phyloP scores from a whole-genome alignment of 257 asterid genomes.

The Lycium ferocissimum region DNA sequence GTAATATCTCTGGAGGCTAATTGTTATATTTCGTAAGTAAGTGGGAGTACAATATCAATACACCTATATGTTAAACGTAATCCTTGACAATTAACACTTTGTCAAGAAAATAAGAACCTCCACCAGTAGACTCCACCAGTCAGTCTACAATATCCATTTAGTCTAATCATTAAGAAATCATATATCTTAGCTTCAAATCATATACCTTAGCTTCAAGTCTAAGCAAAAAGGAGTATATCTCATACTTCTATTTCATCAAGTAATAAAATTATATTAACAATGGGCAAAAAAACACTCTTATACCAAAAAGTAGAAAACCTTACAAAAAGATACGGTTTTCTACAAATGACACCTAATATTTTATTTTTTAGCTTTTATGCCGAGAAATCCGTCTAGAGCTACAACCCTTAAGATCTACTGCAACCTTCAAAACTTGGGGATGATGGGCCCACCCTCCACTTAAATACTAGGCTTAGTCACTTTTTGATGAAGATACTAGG shows the following conservation, averaged over 20 bases:
- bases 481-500: constrained; percentile 1
- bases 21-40: background rate
- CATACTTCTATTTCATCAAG: too few relatives aligned
- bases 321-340: background rate
- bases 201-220: background rate
- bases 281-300: background rate
- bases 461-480: background rate
- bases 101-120: background rate
- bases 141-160: background rate
- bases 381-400: background rate
- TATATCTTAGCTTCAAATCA: background rate
- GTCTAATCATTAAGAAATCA: background rate
- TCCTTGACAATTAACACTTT: constrained; percentile 7
- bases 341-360: background rate
- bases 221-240: too few relatives aligned
- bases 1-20: background rate
- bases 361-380: background rate
- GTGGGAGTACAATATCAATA: constrained; percentile 13
- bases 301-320: constrained; percentile 3
- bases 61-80: background rate
- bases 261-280: too few relatives aligned
- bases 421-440: background rate
- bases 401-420: too few relatives aligned
- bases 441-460: constrained; percentile 1
- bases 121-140: constrained; percentile 6